These are phyloP conservation scores for Biancaea sappan DNA, from an alignment of 306 rosid species.

Conservation along the genomic window DNA sequence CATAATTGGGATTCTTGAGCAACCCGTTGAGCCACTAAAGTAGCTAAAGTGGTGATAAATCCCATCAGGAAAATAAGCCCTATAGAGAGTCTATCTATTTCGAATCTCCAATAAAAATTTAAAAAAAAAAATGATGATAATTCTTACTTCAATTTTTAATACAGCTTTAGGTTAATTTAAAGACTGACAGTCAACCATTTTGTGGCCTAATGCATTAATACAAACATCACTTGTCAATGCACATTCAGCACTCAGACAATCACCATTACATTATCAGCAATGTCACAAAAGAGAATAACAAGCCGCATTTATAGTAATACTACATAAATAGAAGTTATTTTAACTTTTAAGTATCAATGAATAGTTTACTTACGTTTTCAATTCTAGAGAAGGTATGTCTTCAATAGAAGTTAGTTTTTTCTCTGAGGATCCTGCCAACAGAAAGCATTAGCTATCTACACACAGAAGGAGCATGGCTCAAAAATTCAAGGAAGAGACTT, in stretches of 20 bases:
- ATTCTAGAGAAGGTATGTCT: constrained; percentile 80
- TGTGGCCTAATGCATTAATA: neutral
- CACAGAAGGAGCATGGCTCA: constrained; percentile 22
- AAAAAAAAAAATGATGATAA: neutral
- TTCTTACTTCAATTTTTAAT: neutral
- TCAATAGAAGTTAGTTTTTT: constrained; percentile 64
- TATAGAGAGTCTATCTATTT: too few species aligned
- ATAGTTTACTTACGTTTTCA: constrained; percentile 76
- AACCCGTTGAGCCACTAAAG: too few species aligned
- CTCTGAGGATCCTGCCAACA: constrained; percentile 68
- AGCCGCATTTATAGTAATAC: constrained; percentile 1
- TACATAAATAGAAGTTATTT: constrained; percentile 20
- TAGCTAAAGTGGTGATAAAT: too few species aligned
- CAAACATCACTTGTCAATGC: neutral
- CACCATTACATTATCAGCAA: neutral
- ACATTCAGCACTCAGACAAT: neutral
- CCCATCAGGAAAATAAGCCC: too few species aligned
- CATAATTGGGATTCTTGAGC: too few species aligned
- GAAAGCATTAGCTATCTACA: constrained; percentile 27
- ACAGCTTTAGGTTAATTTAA: constrained; percentile 23
- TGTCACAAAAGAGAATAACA: constrained; percentile 21
- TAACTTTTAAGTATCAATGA: too few species aligned
- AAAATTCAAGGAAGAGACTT: constrained; percentile 2
- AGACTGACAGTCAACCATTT: neutral
- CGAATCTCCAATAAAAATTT: neutral